phyloP scores from a whole-genome alignment of 225 moss, liverwort and hornwort genomes.

The Sphagnum contortum region DNA sequence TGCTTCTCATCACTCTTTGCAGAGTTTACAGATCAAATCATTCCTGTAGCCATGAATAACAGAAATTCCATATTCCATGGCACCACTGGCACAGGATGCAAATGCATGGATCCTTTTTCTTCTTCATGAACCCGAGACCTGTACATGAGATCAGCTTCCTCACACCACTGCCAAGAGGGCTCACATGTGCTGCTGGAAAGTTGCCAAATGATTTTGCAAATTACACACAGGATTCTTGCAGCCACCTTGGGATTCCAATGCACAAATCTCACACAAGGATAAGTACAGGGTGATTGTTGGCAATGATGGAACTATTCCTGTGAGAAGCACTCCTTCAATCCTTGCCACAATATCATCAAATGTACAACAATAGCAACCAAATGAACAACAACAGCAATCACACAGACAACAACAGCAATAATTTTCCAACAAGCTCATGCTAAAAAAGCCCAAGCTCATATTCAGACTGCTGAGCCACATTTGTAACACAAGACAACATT shows the following conservation, averaged over 20 bases:
- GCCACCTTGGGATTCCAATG: constrained; percentile 42
- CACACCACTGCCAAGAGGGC: constrained; percentile 29
- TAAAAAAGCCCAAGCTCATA: no score
- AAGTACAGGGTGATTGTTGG: constrained; percentile 47
- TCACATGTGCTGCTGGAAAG: constrained; percentile 55
- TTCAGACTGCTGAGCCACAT: no score
- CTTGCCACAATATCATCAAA: no score
- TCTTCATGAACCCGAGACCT: constrained; percentile 64
- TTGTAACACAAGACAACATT: no score
- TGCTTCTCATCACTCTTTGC: constrained; percentile 62
- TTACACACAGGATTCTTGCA: constrained; percentile 47
- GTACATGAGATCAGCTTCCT: constrained; percentile 49
- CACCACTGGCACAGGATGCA: constrained; percentile 53
- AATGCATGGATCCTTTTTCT: constrained; percentile 56
- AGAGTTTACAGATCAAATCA: constrained; percentile 52
- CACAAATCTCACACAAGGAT: constrained; percentile 61
- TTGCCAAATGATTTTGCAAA: constrained; percentile 58
- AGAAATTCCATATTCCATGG: constrained; percentile 62
- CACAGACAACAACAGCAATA: no score
- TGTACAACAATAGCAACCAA: no score
- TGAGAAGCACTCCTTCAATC: no score
- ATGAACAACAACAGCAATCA: no score
- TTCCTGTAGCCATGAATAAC: constrained; percentile 55
- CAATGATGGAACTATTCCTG: constrained; percentile 28
- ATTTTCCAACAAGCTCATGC: no score